phyloP scores from a whole-genome alignment of 768 basidiomycete species.

The Gyrodon lividus region DNA sequence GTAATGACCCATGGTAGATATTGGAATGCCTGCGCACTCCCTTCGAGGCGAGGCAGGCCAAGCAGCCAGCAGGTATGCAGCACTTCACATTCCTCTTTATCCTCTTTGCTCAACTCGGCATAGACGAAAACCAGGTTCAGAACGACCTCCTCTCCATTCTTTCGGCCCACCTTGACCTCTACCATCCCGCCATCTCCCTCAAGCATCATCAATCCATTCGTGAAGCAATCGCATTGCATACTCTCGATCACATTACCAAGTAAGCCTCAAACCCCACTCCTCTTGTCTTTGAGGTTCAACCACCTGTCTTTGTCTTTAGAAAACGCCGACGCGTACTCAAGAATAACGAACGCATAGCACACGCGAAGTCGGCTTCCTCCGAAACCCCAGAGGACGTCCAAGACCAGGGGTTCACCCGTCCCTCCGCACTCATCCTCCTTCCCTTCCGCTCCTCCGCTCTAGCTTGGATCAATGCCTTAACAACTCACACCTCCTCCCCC shows the following conservation, averaged over 20 bases:
- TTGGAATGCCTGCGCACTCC: slow-evolving; percentile 54
- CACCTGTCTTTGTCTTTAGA: slow-evolving; percentile 43
- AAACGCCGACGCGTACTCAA: slow-evolving; percentile 88
- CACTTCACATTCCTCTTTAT: background rate
- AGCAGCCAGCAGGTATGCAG: slow-evolving; percentile 51
- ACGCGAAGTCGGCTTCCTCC: slow-evolving; percentile 56
- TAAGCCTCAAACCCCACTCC: slow-evolving; percentile 28
- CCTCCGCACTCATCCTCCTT: slow-evolving; percentile 86
- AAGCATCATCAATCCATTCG: slow-evolving; percentile 63
- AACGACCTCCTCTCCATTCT: slow-evolving; percentile 66
- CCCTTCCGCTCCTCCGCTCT: slow-evolving; percentile 91
- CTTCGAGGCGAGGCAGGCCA: slow-evolving; percentile 54
- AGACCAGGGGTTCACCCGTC: slow-evolving; percentile 98
- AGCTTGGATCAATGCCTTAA: slow-evolving; percentile 79
- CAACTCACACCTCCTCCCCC: slow-evolving; percentile 69
- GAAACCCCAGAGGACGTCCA: slow-evolving; percentile 73
- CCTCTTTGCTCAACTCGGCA: slow-evolving; percentile 6
- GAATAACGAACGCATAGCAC: slow-evolving; percentile 90
- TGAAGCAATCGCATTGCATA: slow-evolving; percentile 74
- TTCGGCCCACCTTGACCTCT: slow-evolving; percentile 73
- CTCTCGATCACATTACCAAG: slow-evolving; percentile 89
- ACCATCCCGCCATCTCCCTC: slow-evolving; percentile 62
- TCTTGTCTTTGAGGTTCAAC: background rate
- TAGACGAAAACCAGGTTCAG: slow-evolving; percentile 57
- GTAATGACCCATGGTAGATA: slow-evolving; percentile 40